Evolutionary conservation across 2,329 filamentous ascomycete genomes (phyloP), one percentile per base, ranked within the genome.

Genomic region (Pleoardoris graminearum): DNA sequence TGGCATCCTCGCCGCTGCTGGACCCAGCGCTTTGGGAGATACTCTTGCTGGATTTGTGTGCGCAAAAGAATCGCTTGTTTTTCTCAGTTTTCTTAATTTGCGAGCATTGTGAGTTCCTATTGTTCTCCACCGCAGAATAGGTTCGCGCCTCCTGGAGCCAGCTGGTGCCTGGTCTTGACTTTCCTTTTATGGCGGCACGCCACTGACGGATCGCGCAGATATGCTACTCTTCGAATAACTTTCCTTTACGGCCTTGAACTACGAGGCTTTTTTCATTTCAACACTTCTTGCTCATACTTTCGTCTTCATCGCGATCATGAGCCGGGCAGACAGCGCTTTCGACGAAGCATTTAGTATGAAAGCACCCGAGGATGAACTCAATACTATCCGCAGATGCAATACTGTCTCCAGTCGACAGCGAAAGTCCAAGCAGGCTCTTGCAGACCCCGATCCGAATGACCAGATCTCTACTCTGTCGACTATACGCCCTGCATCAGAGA

Each of bases 241-340:
- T 19, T 19, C 8, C 11, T 25, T 38, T 38, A n/a, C 21, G 11
- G 22, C 37, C 32, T 47, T 47, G 30, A 46, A 16, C 33, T 29
- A 21, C 32, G 33, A 29, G 23, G 16, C 38, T 36, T 27, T n/a
- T 36, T n/a, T 38, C 16, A 3, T 4, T 22, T 8, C 19, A 17
- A 16, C 23, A 29, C 8, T 23, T 7, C 16, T 42, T 42, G 10
- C 27, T 49, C 22, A 5, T 22, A 11, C 22, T 36, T 38, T 37
- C 23, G 21, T 29, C 33, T 44, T 69, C 63, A 62, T 51, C 59
- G 57, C 58, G 46, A 63, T 54, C 57, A 73, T 73, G 68, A 60
- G 65, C 50, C 68, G 70, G 51, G 59, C 59, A 44, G 69, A 73
- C 54, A 72, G 69, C 55, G 69, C 62, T 58, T 68, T 67, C 56